Evolutionary conservation across 2,329 filamentous ascomycete species (phyloP).

Genomic region (Claviceps monticola): DNA sequence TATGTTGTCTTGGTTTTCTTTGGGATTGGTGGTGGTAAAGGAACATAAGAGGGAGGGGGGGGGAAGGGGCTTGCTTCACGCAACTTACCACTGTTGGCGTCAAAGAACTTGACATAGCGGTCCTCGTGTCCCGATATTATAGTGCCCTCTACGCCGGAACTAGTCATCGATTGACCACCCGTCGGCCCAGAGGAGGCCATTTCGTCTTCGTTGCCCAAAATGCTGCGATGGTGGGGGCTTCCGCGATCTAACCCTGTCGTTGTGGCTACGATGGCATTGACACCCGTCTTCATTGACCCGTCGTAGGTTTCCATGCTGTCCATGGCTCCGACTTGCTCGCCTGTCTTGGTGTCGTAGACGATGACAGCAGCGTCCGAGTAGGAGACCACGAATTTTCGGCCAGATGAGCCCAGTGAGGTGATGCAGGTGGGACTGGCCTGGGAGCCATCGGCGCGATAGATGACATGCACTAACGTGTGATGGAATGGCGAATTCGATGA

Average conservation of each 20-base stretch:
- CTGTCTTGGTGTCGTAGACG: conserved; percentile 82
- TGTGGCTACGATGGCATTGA: conserved; percentile 84
- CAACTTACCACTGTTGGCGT: conserved; percentile 89
- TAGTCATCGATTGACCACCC: conserved; percentile 48
- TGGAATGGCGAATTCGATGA: conserved; percentile 78
- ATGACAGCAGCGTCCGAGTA: conserved; percentile 84
- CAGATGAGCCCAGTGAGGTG: conserved; percentile 66
- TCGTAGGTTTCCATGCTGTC: conserved; percentile 90
- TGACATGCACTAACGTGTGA: conserved; percentile 77
- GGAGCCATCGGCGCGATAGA: conserved; percentile 51
- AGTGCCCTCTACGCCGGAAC: conserved; percentile 75
- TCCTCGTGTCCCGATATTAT: conserved; percentile 97
- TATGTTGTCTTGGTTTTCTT: not conserved
- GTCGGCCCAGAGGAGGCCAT: conserved; percentile 63
- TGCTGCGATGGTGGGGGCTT: conserved; percentile 37
- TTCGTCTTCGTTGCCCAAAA: conserved; percentile 58
- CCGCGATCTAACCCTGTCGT: conserved; percentile 66
- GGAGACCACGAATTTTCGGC: conserved; percentile 83
- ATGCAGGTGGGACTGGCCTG: conserved; percentile 80
- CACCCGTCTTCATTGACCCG: conserved; percentile 60
- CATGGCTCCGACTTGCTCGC: conserved; percentile 87
- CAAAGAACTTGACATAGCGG: conserved; percentile 90
- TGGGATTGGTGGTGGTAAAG: not conserved
- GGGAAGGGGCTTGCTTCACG: too few relatives aligned
- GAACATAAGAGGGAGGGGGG: too few relatives aligned